Evolutionary conservation across 768 basidiomycete genomes (phyloP).

Genomic region (Amylocystis lapponica): DNA sequence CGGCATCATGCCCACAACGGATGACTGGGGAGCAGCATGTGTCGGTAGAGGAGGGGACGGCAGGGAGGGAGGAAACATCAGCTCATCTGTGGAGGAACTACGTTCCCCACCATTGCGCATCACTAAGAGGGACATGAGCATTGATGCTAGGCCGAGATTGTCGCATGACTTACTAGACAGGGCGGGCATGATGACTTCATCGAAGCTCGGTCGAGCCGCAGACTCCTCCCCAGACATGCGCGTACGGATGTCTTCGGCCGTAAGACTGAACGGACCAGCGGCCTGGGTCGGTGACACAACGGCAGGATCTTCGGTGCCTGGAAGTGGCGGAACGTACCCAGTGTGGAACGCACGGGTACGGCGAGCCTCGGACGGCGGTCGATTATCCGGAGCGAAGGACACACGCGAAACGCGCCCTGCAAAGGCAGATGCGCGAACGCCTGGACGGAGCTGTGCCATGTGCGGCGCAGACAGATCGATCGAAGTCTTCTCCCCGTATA

Average conservation of each 20-base stretch:
- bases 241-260: conserved; percentile 57
- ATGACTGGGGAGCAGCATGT: conserved; percentile 30
- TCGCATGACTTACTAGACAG: conserved; percentile 46
- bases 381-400: conserved; percentile 62
- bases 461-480: conserved; percentile 14
- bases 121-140: conserved; percentile 36
- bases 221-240: conserved; percentile 37
- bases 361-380: conserved; percentile 39
- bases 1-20: conserved; percentile 28
- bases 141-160: conserved; percentile 1
- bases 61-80: conserved; percentile 37
- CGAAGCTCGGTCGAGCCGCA: conserved; percentile 35
- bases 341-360: conserved; percentile 39
- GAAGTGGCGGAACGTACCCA: conserved; percentile 37
- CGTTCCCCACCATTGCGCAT: conserved; percentile 58
- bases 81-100: conserved; percentile 34
- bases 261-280: conserved; percentile 36
- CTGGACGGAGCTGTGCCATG: conserved; percentile 46
- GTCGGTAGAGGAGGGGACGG: conserved; percentile 29
- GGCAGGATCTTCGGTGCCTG: conserved; percentile 21
- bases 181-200: conserved; percentile 67
- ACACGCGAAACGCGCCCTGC: conserved; percentile 54
- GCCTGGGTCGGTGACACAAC: conserved; percentile 40
- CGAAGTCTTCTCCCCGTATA: background rate
- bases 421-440: conserved; percentile 43